Base-by-base conservation (phyloP, 495 filamentous ascomycete species). In the Podospora pseudocomata region DNA sequence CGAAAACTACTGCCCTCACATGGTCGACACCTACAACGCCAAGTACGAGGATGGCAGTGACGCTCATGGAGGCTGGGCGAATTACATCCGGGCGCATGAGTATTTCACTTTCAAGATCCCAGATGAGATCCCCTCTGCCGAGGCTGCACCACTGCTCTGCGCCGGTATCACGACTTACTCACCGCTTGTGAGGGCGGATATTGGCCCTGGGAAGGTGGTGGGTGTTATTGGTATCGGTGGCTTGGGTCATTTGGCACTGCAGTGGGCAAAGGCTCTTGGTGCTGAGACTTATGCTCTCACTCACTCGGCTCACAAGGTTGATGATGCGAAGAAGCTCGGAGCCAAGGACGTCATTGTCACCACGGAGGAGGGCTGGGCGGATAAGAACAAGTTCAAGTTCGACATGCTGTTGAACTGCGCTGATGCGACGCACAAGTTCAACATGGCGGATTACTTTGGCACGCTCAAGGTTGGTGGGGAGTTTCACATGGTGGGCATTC, bases 21-120 rank as follows among this genome's bases (percentile, higher is more conserved):
- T 81, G 67, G 82, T 89, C 16, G 75, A 76, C 68, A 78, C 74
- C 0, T 78, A 78, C 74, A 76, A 78, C 67, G 68, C 74, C 49
- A 71, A 67, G 2, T 78, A 76, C 54, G 20, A 27, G 26, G 76
- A 78, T 58, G 76, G 76, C 16, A 71, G 69, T 56, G 34, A 28
- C 70, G 78, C 70, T 57, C 80, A 80, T 53, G 79, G 79, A 18
- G 79, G 80, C 16, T 82, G 69, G 65, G 70, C 80, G 9, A 77
- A 72, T 32, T 88, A 94, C 71, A 84, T 92, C 60, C 86, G 92
- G 34, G 89, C 88, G 0, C 91, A 92, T 75, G 87, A 92, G 76
- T 89, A 90, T 80, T 93, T 88, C 72, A 83, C 83, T 44, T 92
- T 93, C 80, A 84, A 85, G n/a, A 91, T 94, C 67, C 92, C 91